A percentile compares a stretch with the other conserved stretches of the same genome.
Evolutionary conservation across 1,284 basidiomycete genomes (phyloP).

Genomic region (Rhodofomes roseus): DNA sequence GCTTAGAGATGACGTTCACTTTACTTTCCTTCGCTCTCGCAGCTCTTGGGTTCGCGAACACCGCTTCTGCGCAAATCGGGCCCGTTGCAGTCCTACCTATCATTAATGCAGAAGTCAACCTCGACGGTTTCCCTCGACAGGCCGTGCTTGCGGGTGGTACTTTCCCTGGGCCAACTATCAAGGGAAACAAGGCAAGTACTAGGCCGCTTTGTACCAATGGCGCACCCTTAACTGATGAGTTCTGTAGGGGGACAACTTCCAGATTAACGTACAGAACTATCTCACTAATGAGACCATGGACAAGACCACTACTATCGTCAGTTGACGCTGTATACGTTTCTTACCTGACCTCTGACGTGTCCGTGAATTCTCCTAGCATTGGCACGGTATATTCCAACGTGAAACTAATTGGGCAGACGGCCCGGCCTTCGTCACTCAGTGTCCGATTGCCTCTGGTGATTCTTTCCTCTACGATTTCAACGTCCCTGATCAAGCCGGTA

Average conservation of each 20-base stretch:
- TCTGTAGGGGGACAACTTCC: constrained; percentile 24
- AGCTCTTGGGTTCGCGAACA: neutral
- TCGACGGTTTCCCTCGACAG: constrained; percentile 21
- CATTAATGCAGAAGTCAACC: constrained; percentile 17
- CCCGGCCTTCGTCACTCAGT: constrained; percentile 39
- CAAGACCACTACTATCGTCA: constrained; percentile 33
- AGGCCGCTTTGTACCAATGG: neutral
- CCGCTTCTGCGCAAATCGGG: constrained; percentile 7
- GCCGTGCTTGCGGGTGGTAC: constrained; percentile 21
- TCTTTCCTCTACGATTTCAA: constrained; percentile 40
- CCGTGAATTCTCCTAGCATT: constrained; percentile 24
- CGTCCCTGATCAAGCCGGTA: constrained; percentile 29
- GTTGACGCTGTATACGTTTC: neutral
- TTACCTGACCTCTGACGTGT: constrained; percentile 19
- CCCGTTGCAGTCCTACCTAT: constrained; percentile 19
- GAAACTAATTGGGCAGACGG: constrained; percentile 31
- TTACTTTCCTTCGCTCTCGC: neutral
- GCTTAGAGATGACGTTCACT: neutral
- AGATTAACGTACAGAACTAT: constrained; percentile 33
- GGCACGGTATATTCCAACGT: constrained; percentile 32
- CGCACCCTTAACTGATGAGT: neutral
- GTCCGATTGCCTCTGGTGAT: constrained; percentile 43
- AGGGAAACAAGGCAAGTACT: constrained; percentile 18
- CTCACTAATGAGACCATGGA: constrained; percentile 32
- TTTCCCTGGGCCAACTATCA: constrained; percentile 26